Evolutionary conservation across 768 basidiomycete species (phyloP), one percentile per base, ranked within the genome.

Genomic region (Clavulina sp.): DNA sequence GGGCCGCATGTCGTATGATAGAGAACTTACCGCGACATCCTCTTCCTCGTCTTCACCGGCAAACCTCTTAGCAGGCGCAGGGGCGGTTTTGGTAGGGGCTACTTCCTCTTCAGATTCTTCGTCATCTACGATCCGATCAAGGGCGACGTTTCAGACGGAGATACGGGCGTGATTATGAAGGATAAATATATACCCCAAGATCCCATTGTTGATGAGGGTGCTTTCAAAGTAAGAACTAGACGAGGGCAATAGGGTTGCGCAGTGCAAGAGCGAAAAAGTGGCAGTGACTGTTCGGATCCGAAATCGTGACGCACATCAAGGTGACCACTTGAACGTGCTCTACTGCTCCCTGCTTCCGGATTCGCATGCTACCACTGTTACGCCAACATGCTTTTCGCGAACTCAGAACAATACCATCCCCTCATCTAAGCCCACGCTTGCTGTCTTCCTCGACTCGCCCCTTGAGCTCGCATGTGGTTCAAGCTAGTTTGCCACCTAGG

Each of bases 11-110:
- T 28, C 43, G 13, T 13, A 28, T 9, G 9, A 13, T 46, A 9
- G 43, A 13, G 51, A 23, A 73, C 84, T 59, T 61, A 92, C 88
- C 49, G 78, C 84, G 38, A 83, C 84, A 23, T 79, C 76, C 9
- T 80, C 80, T 0, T 92, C 88, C 60, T 84, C 84, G 60, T 95
- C 92, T 64, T 96, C 92, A 44, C 84, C 92, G 55, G 80, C 82
- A 81, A 84, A 95, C 66, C 82, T 86, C 54, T 68, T 73, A 50
- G 41, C 57, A 2, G 52, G 54, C 26, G 58, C 56, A 38, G 57
- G 54, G 26, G 65, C 56, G 13, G 63, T 55, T 38, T 64, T 55
- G 44, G 61, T 41, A 59, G 58, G 66, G 19, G 63, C 53, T 21
- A 64, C 53, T 26, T 67, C 68, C 54, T 60, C 61, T 54, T 68